A percentile compares a stretch with the other conserved stretches of the same genome.
Evolutionary conservation across 139 green algal species (phyloP).

Genomic region (Desmodesmus armatus): DNA sequence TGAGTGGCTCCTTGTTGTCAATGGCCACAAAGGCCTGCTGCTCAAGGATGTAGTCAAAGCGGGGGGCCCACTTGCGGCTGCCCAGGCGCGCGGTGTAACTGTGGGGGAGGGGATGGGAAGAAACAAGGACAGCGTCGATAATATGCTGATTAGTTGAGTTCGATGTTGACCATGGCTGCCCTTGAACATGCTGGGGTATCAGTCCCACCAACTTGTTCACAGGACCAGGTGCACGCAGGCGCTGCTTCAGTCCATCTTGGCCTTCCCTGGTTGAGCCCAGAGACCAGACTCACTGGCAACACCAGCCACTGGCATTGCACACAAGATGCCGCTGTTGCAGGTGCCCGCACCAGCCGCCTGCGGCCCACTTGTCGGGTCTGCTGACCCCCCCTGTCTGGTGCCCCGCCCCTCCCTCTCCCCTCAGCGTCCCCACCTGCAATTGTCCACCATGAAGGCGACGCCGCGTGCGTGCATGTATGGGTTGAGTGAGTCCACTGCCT

Average conservation of each 20-base stretch:
- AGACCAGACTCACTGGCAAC: too few species aligned
- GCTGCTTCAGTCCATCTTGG: too few species aligned
- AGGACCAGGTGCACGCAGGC: too few species aligned
- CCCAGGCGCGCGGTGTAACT: slow-evolving; percentile 97
- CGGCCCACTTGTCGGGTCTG: too few species aligned
- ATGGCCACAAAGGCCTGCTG: slow-evolving; percentile 87
- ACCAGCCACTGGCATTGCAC: too few species aligned
- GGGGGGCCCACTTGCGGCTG: slow-evolving; percentile 97
- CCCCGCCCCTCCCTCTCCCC: not conserved
- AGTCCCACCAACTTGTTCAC: too few species aligned
- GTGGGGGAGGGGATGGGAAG: not conserved
- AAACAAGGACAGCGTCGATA: not conserved
- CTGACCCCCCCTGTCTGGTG: not conserved
- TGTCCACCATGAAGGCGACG: slow-evolving; percentile 99
- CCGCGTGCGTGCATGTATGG: slow-evolving; percentile 99
- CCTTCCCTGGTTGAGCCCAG: too few species aligned
- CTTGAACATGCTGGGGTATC: too few species aligned
- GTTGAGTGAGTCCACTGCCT: slow-evolving; percentile 99
- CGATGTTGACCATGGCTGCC: too few species aligned
- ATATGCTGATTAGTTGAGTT: not conserved
- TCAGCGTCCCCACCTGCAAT: slow-evolving; percentile 86
- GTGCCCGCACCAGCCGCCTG: not conserved
- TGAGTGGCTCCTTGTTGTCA: slow-evolving; percentile 69
- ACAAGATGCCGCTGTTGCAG: not conserved
- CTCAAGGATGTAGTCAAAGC: slow-evolving; percentile 98